Percentiles rank a stretch among this genome's conserved stretches.
Evolutionary conservation across 805 yeast genomes (phyloP).

Genomic region (Barnettozyma populi): DNA sequence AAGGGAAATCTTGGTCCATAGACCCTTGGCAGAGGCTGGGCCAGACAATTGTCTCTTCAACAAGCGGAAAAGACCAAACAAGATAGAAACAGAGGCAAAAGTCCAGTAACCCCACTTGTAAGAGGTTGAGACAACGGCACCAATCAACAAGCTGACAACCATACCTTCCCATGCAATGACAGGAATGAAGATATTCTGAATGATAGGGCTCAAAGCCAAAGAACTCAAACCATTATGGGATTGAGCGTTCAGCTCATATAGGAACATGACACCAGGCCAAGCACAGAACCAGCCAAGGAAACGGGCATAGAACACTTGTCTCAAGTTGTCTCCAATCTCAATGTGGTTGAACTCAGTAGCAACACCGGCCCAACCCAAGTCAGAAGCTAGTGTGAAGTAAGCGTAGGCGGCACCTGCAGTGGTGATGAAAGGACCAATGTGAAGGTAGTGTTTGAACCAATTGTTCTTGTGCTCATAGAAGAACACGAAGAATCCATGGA

Average conservation of each 20-base stretch:
- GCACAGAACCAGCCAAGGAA: slow-evolving; percentile 54
- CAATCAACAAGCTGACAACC: slow-evolving; percentile 52
- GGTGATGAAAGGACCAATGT: slow-evolving; percentile 38
- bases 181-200: slow-evolving; percentile 33
- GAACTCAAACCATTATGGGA: slow-evolving; percentile 14
- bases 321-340: slow-evolving; percentile 27
- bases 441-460: slow-evolving; percentile 26
- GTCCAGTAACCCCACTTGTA: slow-evolving; percentile 70
- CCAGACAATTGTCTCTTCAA: slow-evolving; percentile 25
- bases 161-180: slow-evolving; percentile 40
- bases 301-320: slow-evolving; percentile 54
- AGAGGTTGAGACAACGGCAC: slow-evolving; percentile 45
- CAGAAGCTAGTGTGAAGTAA: slow-evolving; percentile 52
- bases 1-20: slow-evolving; percentile 9
- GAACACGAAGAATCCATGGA: slow-evolving; percentile 21
- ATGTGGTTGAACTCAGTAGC: slow-evolving; percentile 46
- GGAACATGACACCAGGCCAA: slow-evolving; percentile 39
- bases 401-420: slow-evolving; percentile 39
- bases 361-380: slow-evolving; percentile 49
- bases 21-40: slow-evolving; percentile 6
- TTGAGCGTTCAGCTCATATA: slow-evolving; percentile 25
- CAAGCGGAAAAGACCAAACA: slow-evolving; percentile 31
- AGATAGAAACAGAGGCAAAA: slow-evolving; percentile 41
- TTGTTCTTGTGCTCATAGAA: slow-evolving; percentile 21
- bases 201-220: slow-evolving; percentile 16